Percentiles rank a stretch among this genome's conserved stretches.
Conservation (phyloP, 2,329 filamentous ascomycete species). For the Chrysosporium queenslandicum region DNA sequence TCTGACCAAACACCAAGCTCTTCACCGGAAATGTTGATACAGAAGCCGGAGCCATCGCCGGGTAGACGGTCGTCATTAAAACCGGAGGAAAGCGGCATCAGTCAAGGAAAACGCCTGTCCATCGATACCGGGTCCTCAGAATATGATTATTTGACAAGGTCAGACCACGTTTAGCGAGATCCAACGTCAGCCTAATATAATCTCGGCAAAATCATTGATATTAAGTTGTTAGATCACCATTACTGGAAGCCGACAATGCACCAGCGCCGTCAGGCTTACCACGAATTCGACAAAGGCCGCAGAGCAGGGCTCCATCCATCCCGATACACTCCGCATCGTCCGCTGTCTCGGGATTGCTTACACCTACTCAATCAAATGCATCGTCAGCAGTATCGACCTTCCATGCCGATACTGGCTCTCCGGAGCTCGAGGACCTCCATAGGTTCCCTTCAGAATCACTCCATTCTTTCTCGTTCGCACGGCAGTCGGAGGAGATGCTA, state of each 20-base stretch:
- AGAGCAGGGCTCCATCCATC: slow-evolving; percentile 54
- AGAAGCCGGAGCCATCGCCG: neutral
- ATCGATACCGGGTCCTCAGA: slow-evolving; percentile 61
- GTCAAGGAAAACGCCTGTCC: slow-evolving; percentile 59
- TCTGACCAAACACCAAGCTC: neutral
- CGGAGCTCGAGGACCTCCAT: slow-evolving; percentile 70
- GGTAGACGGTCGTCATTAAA: slow-evolving; percentile 22
- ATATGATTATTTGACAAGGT: slow-evolving; percentile 67
- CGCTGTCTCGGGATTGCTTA: slow-evolving; percentile 56
- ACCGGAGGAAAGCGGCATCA: slow-evolving; percentile 47
- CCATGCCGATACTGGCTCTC: slow-evolving; percentile 57
- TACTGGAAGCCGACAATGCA: slow-evolving; percentile 83
- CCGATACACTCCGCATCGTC: slow-evolving; percentile 53
- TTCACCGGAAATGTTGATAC: slow-evolving; percentile 1
- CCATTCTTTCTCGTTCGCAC: slow-evolving; percentile 96
- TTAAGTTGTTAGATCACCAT: slow-evolving; percentile 53
- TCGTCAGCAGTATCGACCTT: slow-evolving; percentile 46
- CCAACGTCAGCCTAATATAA: slow-evolving; percentile 3
- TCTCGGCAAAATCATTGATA: slow-evolving; percentile 8
- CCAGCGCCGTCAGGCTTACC: slow-evolving; percentile 76
- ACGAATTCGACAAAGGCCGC: slow-evolving; percentile 81
- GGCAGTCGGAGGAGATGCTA: slow-evolving; percentile 84
- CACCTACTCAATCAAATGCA: slow-evolving; percentile 54
- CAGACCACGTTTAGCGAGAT: slow-evolving; percentile 16
- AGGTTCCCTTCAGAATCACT: slow-evolving; percentile 92